Base-by-base conservation (phyloP, 257 asterid species). In the Solanum sparsipilum region DNA sequence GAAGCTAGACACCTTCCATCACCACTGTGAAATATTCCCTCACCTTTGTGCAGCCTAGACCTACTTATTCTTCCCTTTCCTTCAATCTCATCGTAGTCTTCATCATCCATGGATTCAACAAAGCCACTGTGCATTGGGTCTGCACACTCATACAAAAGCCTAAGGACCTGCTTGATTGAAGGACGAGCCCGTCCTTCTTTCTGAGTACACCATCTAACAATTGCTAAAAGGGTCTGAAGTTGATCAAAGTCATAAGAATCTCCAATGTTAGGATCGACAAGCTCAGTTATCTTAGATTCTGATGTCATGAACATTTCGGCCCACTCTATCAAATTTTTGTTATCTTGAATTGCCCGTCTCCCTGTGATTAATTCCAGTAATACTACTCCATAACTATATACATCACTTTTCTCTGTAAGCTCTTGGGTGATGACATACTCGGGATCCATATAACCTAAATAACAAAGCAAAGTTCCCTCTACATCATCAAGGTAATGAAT, bases 351-450 rank as follows among this genome's bases (percentile, higher is more conserved):
- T 21, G 96, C 98, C 87, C 90, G 94, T 91, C 98, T 93, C 70
- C 93, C 94, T 2, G 98, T 93, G 67, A 97, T 75, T 36, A 97
- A 92, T 88, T 97, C 99, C 21, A 97, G 87, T 23, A 97, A 83
- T 41, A 97, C 98, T 23, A 97, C 93, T 67, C 98, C 99, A 41
- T 95, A 97, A 88, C 99, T 93, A 89, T 95, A 96, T 29, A 97
- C 88, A 25, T 97, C 99, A 48, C 99, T 97, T 95, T 95, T 97
- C 88, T 96, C 98, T 7, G 99, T 93, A 75, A 97, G 95, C 94
- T 97, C 98, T 85, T 91, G 99, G 32, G 98, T 94, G 83, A 92
- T 89, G 9, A 93, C 94, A 23, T 97, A 97, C 84, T 97, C 99
- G 0, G 99, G 99, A 89, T 97, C 99, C 96, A 96, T 84, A 86